Evolutionary conservation across 352 stramenopile genomes (phyloP), one percentile per base, ranked within the genome.

Genomic region (Blastocystis sp.): DNA sequence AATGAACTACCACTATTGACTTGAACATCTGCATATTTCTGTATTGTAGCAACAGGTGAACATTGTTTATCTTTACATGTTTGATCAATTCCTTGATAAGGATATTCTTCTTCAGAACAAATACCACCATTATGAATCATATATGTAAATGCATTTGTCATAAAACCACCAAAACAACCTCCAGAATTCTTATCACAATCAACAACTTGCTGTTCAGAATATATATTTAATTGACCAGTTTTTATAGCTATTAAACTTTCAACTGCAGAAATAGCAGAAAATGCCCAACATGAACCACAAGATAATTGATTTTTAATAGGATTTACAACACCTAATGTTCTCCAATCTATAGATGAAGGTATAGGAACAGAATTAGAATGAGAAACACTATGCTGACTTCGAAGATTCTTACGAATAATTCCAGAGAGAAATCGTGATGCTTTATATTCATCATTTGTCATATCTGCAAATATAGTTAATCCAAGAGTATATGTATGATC

Each of bases 371-470:
- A 45, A n/a, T n/a, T n/a, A n/a, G n/a, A n/a, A n/a, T n/a, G n/a
- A n/a, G n/a, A n/a, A n/a, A n/a, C n/a, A n/a, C n/a, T n/a, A n/a
- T n/a, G n/a, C n/a, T n/a, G n/a, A n/a, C n/a, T n/a, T n/a, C n/a
- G n/a, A n/a, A n/a, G n/a, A n/a, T n/a, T n/a, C 80, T 55, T 7
- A 45, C 62, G 9, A 80, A 72, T 25, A 24, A 18, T 33, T 0
- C 77, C 77, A 46, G 67, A 78, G 59, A 77, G 74, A n/a, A n/a
- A n/a, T 64, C 80, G 73, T 42, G 74, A 67, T 34, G 69, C 37
- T 33, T 79, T 77, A 71, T 95, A 97, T 73, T 97, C 88, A 27
- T 88, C 79, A 46, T 81, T 77, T 19, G 82, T 87, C 74, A 96
- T 71, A 71, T 95, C 81, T 10, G 84, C 93, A 70, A 78, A 94